Evolutionary conservation across 2,329 filamentous ascomycete species (phyloP), one percentile per base, ranked within the genome.

Genomic region (Xylariales sp.): DNA sequence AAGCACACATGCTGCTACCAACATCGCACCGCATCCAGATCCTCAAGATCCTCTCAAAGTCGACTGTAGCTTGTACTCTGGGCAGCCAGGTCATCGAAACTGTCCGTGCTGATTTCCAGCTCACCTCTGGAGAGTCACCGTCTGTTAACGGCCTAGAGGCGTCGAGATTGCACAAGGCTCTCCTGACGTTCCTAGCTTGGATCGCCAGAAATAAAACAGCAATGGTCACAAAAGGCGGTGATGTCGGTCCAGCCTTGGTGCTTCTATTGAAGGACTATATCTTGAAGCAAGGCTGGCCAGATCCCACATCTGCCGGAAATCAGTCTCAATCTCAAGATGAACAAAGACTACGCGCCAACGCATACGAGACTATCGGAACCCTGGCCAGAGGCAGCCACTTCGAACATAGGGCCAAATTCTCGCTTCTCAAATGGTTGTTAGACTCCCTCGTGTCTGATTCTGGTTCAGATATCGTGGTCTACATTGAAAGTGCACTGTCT

Each of bases 341-440:
- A 38, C 66, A 83, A 38, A 73, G 76, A 4, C 69, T 95, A 29
- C 80, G 91, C 28, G 83, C 83, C 5, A 82, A 85, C 53, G 89
- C 85, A 2, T 97, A 96, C 59, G 91, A 97, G 58, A 89, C 87
- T 1, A 88, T 97, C 27, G 93, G 91, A 1, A 75, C 93, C 12
- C 63, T 97, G 17, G 81, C 85, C 38, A 79, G 81, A 46, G 78
- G 76, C 4, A 76, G 82, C 4, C 63, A 72, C 3, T 74, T 78
- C 48, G 65, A 80, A 4, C 52, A 78, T 11, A 62, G 63, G 27
- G 67, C 54, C 48, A 73, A 70, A 52, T 78, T 69, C 40, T 74
- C 21, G 45, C 67, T 78, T 34, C 78, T 78, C 48, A 77, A 75
- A 35, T 97, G 88, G 85, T 72, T 97, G 1, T 94, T 97, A 53